Evolutionary conservation across 2,329 filamentous ascomycete species (phyloP), one percentile per base, ranked within the genome.

Genomic region (Trichoderma guizhouense): DNA sequence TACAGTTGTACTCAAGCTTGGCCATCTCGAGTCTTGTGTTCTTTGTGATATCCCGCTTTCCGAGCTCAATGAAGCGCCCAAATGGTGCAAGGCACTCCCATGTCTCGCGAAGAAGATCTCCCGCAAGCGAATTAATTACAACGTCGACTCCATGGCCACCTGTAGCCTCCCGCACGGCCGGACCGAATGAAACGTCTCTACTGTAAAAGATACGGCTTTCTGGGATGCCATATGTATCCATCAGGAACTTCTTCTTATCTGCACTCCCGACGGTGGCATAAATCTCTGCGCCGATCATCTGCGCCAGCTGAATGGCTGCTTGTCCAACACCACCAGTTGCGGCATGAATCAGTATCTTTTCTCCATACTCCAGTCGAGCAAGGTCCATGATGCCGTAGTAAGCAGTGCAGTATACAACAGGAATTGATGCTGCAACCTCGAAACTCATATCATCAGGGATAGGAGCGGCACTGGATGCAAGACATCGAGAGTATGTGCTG

Each of bases 61-160:
- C 81, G 36, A 86, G 81, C 69, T 87, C 84, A 5, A 87, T 75
- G 60, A 87, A 84, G 3, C 82, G 79, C 1, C 84, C 85, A 73
- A 84, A 84, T 18, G 78, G 79, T 58, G 82, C 82, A 21, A 87
- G 76, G 64, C 82, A 84, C 3, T 79, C 78, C 83, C 82, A 86
- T 0, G 84, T 82, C 53, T 83, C 82, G 3, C 79, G 78, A 3
- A 85, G 75, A 1, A 79, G 75, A 18, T 86, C 84, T 0, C 84
- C 84, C 2, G 81, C 75, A 0, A 86, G 78, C 0, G 82, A 84
- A 75, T 86, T 82, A 76, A 95, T 90, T 15, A 92, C 91, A 0
- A 90, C 89, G 80, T 95, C 92, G 1, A 91, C 91, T 12, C 92
- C 92, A 4, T 76, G 79, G 14, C 86, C 87, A 0, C 72, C 71